Conservation (phyloP, 2,329 filamentous ascomycete genomes). For the Lecanicillium sp. region DNA sequence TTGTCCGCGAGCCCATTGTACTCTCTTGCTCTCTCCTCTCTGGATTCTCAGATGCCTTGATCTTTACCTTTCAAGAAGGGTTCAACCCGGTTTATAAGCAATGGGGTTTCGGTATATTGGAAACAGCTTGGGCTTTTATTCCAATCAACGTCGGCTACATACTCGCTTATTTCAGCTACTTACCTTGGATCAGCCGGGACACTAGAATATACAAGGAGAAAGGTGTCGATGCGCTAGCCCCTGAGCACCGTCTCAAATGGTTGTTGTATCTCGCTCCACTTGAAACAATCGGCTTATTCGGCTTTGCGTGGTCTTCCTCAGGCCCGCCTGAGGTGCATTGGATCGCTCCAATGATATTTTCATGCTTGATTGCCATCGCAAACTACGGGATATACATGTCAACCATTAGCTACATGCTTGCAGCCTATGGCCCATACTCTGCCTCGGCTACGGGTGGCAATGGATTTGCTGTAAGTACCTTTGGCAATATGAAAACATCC, state of each 20-base stretch:
- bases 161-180: constrained; percentile 48
- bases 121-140: constrained; percentile 14
- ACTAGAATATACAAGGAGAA: constrained; percentile 30
- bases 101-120: constrained; percentile 43
- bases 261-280: constrained; percentile 52
- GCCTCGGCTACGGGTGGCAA: constrained; percentile 62
- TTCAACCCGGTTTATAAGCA: constrained; percentile 52
- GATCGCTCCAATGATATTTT: constrained; percentile 55
- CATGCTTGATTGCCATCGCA: constrained; percentile 52
- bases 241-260: constrained; percentile 52
- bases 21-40: constrained; percentile 51
- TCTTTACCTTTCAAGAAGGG: constrained; percentile 60
- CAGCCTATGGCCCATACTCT: constrained; percentile 57
- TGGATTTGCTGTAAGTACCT: constrained; percentile 39
- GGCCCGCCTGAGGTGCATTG: constrained; percentile 48
- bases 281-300: constrained; percentile 52
- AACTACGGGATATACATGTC: constrained; percentile 59
- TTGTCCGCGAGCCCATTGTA: constrained; percentile 58
- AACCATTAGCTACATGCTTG: constrained; percentile 62
- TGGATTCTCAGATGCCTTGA: constrained; percentile 57
- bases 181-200: constrained; percentile 40
- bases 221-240: constrained; percentile 30
- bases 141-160: constrained; percentile 40
- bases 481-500: too few relatives aligned
- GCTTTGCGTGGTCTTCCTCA: constrained; percentile 53